Evolutionary conservation across 1,284 basidiomycete genomes (phyloP), one percentile per base, ranked within the genome.

Genomic region (Tilletia caries): DNA sequence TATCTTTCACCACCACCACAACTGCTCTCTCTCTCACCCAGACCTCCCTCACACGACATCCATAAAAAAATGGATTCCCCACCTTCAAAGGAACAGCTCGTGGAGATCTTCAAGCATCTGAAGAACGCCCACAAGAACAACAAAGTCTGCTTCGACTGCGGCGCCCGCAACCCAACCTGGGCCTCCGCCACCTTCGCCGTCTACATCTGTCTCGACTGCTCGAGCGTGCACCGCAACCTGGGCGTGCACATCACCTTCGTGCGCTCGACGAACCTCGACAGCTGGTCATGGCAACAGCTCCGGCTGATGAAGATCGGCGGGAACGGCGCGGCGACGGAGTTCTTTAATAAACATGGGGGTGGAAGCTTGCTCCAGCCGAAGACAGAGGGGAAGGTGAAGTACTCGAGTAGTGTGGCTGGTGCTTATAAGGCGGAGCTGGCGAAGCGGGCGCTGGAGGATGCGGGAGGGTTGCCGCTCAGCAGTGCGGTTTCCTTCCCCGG

Each of bases 171-270:
- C 86, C 95, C 95, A 68, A 96, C 95, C 64, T 98, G 95, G 95
- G 91, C 94, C 1, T 95, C 92, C 74, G 93, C 96, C 41, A 95
- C 93, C 0, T 99, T 91, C 82, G 95, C 92, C 65, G 90, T 98
- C 60, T 98, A 98, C 85, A 95, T 99, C 81, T 99, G 95, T 82
- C 87, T 98, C 60, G 95, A 98, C 79, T 98, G 95, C 87, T 98
- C 95, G 4, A 92, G 91, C 74, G 87, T 92, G 18, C 95, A 99
- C 85, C 88, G 95, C 70, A 98, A 96, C 84, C 91, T 98, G 89
- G 95, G 95, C 77, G 96, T 98, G 23, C 95, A 99, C 84, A 95
- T 99, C 84, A 92, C 90, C 75, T 99, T 99, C 82, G 95, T 99
- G 60, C 87, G 94, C 75, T 98, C 95, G 15, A 98, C 94, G 73